Evolutionary conservation across 768 basidiomycete genomes (phyloP).

Genomic region (Ramaria sp.): DNA sequence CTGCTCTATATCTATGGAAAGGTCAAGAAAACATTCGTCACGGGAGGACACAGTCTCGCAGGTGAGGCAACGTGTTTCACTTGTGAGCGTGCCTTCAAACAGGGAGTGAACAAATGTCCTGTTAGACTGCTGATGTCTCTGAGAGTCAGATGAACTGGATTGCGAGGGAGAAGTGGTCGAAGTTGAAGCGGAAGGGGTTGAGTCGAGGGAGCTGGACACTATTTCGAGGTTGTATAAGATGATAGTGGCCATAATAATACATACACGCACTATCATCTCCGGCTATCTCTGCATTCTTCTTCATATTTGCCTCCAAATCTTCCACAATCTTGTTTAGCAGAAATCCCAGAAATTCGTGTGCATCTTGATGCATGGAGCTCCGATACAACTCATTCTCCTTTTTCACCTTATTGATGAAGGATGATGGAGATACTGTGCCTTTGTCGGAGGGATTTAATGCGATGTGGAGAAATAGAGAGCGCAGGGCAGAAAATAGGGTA

Average conservation of each 20-base stretch:
- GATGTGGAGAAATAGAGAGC: slow-evolving; percentile 81
- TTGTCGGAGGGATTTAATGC: slow-evolving; percentile 66
- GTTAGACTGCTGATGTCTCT: slow-evolving; percentile 15
- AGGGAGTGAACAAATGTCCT: slow-evolving; percentile 81
- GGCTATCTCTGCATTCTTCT: slow-evolving; percentile 18
- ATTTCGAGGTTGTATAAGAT: slow-evolving; percentile 8
- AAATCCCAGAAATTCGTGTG: slow-evolving; percentile 96
- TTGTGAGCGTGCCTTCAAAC: slow-evolving; percentile 90
- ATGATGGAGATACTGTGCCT: slow-evolving; percentile 82
- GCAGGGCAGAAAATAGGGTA: slow-evolving; percentile 84
- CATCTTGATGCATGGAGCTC: slow-evolving; percentile 92
- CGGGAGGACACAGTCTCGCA: slow-evolving; percentile 96
- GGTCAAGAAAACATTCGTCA: slow-evolving; percentile 92
- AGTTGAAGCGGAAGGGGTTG: slow-evolving; percentile 38
- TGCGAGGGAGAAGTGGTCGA: slow-evolving; percentile 23
- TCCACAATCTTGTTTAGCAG: slow-evolving; percentile 88
- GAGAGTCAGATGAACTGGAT: slow-evolving; percentile 9
- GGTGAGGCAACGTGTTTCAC: slow-evolving; percentile 94
- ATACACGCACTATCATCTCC: slow-evolving; percentile 45
- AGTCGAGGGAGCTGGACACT: slow-evolving; percentile 55
- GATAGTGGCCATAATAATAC: neutral
- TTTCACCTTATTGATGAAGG: slow-evolving; percentile 89
- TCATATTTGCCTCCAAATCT: slow-evolving; percentile 72
- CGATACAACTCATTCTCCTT: slow-evolving; percentile 88
- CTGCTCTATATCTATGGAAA: slow-evolving; percentile 99